Conservation (phyloP, 352 stramenopile species). For the Pythium monospermum region DNA sequence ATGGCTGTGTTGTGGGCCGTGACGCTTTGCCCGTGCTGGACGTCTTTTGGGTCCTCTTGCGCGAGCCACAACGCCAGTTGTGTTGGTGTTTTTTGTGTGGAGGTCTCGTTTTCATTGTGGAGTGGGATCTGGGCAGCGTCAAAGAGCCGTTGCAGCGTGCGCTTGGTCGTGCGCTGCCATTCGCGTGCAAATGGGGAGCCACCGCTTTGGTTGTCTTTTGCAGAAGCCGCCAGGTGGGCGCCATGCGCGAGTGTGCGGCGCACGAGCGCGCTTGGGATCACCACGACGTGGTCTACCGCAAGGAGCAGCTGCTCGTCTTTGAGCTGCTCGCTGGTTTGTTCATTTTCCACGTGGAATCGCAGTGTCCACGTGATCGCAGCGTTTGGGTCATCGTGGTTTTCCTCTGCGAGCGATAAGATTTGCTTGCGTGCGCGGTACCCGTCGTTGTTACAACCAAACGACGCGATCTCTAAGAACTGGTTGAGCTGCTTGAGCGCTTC, state of each 20-base stretch:
- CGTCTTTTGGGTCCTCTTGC: conserved; percentile 33
- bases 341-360: conserved; percentile 41
- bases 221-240: conserved; percentile 14
- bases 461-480: conserved; percentile 61
- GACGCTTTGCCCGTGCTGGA: conserved; percentile 30
- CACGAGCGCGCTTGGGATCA: conserved; percentile 46
- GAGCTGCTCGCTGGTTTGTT: conserved; percentile 2
- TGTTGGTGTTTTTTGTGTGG: conserved; percentile 1
- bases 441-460: conserved; percentile 67
- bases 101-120: conserved; percentile 1
- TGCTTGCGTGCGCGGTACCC: conserved; percentile 47
- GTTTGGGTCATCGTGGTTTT: conserved; percentile 17
- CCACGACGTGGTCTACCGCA: conserved; percentile 40
- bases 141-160: conserved; percentile 56
- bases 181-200: conserved; percentile 48
- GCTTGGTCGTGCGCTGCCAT: conserved; percentile 64
- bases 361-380: conserved; percentile 46
- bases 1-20: conserved; percentile 37
- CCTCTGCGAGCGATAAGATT: conserved; percentile 29
- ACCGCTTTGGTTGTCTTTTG: conserved; percentile 30
- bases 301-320: conserved; percentile 1
- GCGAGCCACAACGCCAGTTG: conserved; percentile 50
- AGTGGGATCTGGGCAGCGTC: conserved; percentile 50
- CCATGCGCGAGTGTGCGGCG: conserved; percentile 46
- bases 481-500: conserved; percentile 78